These are phyloP conservation scores for Thelonectria discophora DNA, from an alignment of 2,329 filamentous ascomycete genomes.

Conservation along the genomic window DNA sequence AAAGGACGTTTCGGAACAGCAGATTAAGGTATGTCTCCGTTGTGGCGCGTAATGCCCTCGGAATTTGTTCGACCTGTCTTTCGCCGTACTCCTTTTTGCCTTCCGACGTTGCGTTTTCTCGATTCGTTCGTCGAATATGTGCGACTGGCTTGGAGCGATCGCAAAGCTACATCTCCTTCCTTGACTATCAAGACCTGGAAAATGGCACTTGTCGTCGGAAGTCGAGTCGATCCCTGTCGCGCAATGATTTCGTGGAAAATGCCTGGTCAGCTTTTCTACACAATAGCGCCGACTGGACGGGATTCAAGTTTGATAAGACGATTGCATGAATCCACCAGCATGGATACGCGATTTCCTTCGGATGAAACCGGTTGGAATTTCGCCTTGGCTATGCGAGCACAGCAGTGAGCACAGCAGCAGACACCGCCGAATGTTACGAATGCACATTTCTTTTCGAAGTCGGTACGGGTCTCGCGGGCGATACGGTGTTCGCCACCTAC, in stretches of 20 bases:
- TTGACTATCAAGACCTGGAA: slow-evolving; percentile 43
- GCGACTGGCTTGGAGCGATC: slow-evolving; percentile 39
- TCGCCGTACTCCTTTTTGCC: slow-evolving; percentile 50
- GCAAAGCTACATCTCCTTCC: slow-evolving; percentile 46
- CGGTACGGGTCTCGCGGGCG: slow-evolving; percentile 13
- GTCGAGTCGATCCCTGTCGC: slow-evolving; percentile 68
- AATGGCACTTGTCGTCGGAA: slow-evolving; percentile 52
- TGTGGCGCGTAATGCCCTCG: slow-evolving; percentile 73
- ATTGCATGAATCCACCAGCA: slow-evolving; percentile 33
- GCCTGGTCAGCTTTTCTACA: slow-evolving; percentile 62
- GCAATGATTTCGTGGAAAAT: slow-evolving; percentile 53
- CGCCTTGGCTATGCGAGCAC: slow-evolving; percentile 54
- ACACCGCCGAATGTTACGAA: slow-evolving; percentile 24
- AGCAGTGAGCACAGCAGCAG: slow-evolving; percentile 58
- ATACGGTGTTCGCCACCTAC: slow-evolving; percentile 9
- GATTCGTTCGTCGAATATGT: slow-evolving; percentile 31
- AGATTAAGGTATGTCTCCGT: slow-evolving; percentile 99
- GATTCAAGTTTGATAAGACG: slow-evolving; percentile 40
- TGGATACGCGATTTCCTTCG: slow-evolving; percentile 37
- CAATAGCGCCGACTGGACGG: slow-evolving; percentile 39
- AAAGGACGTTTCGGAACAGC: slow-evolving; percentile 92
- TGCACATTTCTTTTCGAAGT: slow-evolving; percentile 12
- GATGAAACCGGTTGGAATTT: slow-evolving; percentile 39
- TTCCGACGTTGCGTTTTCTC: slow-evolving; percentile 41
- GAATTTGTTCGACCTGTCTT: slow-evolving; percentile 73